These are phyloP conservation scores for Chlamydomonas eustigma DNA, from an alignment of 139 green algal species.

Conservation along the genomic window DNA sequence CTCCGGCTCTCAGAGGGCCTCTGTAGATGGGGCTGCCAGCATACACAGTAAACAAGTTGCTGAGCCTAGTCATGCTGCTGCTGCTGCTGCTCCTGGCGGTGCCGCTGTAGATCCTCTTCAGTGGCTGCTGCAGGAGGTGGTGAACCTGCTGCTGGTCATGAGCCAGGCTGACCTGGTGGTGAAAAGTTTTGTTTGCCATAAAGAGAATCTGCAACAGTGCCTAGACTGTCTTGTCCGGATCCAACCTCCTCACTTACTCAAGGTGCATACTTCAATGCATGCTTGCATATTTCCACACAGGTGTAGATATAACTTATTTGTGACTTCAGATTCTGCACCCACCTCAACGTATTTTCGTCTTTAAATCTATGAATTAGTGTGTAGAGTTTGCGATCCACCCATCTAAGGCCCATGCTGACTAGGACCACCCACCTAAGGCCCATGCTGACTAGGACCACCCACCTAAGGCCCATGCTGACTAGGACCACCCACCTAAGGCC, in stretches of 20 bases:
- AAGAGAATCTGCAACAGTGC: slow-evolving; percentile 51
- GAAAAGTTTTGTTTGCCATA: slow-evolving; percentile 55
- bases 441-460: too few species aligned
- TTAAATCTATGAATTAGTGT: too few species aligned
- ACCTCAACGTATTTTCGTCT: too few species aligned
- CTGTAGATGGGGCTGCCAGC: neutral
- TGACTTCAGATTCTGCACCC: slow-evolving; percentile 3
- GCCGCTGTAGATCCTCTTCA: neutral
- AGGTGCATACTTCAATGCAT: slow-evolving; percentile 32
- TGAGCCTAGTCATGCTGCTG: too few species aligned
- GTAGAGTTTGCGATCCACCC: too few species aligned
- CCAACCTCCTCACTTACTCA: slow-evolving; percentile 34
- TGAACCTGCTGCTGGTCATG: slow-evolving; percentile 11
- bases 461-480: too few species aligned
- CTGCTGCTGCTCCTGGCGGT: neutral
- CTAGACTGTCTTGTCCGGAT: slow-evolving; percentile 48
- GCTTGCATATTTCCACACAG: too few species aligned
- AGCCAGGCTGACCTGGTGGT: slow-evolving; percentile 53
- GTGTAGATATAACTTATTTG: too few species aligned
- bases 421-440: too few species aligned
- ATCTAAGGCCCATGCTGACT: too few species aligned
- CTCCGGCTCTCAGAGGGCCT: neutral
- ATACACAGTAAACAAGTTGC: neutral
- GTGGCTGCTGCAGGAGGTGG: slow-evolving; percentile 20
- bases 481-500: too few species aligned